Evolutionary conservation across 1,284 basidiomycete species (phyloP), one percentile per base, ranked within the genome.

Genomic region (Phellinidium pouzarii): DNA sequence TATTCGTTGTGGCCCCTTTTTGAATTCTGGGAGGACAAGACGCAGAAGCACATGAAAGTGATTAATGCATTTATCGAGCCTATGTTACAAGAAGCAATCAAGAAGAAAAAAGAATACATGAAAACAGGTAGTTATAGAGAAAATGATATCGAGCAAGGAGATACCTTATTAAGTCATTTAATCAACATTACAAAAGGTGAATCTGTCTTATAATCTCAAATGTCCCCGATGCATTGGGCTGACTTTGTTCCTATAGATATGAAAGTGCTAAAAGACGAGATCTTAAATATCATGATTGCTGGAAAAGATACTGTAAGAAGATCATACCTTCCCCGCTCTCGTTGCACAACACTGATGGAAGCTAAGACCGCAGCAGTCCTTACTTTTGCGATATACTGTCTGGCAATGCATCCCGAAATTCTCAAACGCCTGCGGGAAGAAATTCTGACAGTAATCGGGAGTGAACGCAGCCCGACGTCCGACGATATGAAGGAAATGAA

Each of bases 51-150:
- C 4, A 77, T 79, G 73, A 66, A 70, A 54, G 58, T 73, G 4
- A 74, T 82, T 20, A 72, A 75, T 49, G 70, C 67, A 1, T 79
- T 73, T 50, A 67, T 80, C 3, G 71, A 75, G 43, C 79, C 78
- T 0, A 74, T 80, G 31, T 57, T 79, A 5, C 54, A 67, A 34
- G 71, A 74, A 22, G 77, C 77, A 0, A 64, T 80, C 4, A 62
- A 71, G 59, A 68, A 67, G 57, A 66, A 68, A 34, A 52, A 54
- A 17, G 50, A 57, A 42, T 25, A 19, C 9, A 26, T 14, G 9
- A 27, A n/a, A 11, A 11, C 17, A 6, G 20, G 9, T 19, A 17
- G 25, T 14, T 44, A 27, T 22, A 36, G 57, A 55, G 55, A 62
- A 60, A 54, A 65, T 58, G 62, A 64, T 49, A 49, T 57, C 20